phyloP scores from a whole-genome alignment of 2,329 filamentous ascomycete species.

The Seiridium cupressi region DNA sequence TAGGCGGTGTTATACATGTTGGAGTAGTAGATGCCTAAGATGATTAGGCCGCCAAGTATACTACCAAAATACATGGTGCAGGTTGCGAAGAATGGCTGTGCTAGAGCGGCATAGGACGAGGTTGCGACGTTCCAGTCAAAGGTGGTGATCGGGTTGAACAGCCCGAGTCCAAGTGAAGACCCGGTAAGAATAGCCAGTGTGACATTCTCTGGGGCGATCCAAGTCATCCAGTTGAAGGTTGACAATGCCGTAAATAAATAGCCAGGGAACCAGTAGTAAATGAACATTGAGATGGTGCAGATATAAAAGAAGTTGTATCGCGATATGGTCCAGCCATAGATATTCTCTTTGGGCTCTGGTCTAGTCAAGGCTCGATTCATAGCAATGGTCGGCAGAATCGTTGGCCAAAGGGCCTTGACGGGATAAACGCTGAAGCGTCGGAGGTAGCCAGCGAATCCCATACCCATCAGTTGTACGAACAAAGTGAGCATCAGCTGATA shows the following conservation, averaged over 20 bases:
- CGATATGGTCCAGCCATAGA: conserved; percentile 43
- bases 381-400: conserved; percentile 34
- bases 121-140: conserved; percentile 48
- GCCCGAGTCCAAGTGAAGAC: conserved; percentile 35
- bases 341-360: conserved; percentile 32
- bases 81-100: conserved; percentile 36
- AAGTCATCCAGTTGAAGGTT: conserved; percentile 49
- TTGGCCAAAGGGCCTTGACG: conserved; percentile 39
- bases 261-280: conserved; percentile 49
- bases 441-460: conserved; percentile 39
- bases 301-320: conserved; percentile 44
- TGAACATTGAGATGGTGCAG: conserved; percentile 34
- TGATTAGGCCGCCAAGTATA: conserved; percentile 31
- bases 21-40: conserved; percentile 36
- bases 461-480: conserved; percentile 40
- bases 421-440: conserved; percentile 37
- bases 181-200: conserved; percentile 43
- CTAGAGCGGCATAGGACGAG: conserved; percentile 31
- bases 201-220: conserved; percentile 45
- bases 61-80: conserved; percentile 29
- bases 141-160: conserved; percentile 46
- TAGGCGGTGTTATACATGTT: conserved; percentile 43
- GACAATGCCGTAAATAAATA: conserved; percentile 41
- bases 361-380: conserved; percentile 30
- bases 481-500: conserved; percentile 39